phyloP scores from a whole-genome alignment of 2,329 filamentous ascomycete species.

The Arachnopeziza araneosa region DNA sequence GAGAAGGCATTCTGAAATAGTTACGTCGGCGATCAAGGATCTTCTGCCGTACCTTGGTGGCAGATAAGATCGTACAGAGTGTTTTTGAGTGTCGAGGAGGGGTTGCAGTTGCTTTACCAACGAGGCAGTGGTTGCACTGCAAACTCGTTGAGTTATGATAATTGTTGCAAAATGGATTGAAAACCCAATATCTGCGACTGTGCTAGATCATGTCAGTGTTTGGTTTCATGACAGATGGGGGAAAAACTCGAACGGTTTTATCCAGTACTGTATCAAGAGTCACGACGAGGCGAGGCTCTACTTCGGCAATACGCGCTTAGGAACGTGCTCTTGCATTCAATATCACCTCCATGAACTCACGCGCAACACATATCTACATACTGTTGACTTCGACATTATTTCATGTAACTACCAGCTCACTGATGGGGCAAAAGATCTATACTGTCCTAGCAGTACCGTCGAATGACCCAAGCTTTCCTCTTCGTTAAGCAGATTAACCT shows the following conservation, averaged over 20 bases:
- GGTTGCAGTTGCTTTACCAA: too few relatives aligned
- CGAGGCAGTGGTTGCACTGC: too few relatives aligned
- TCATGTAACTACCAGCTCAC: not conserved
- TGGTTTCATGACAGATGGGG: not conserved
- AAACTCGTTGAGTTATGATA: too few relatives aligned
- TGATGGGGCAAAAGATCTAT: not conserved
- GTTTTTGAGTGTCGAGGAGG: too few relatives aligned
- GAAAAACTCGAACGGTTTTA: not conserved
- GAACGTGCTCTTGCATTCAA: not conserved
- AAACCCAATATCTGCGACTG: too few relatives aligned
- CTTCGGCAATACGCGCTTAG: not conserved
- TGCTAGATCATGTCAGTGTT: not conserved
- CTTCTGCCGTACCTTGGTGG: not conserved
- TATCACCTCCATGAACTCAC: not conserved
- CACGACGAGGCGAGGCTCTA: not conserved
- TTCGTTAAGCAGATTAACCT: not conserved
- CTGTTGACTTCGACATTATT: not conserved
- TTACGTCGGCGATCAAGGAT: not conserved
- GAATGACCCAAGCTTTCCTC: not conserved
- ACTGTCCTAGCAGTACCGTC: not conserved
- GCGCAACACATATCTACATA: not conserved
- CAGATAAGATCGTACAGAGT: not conserved
- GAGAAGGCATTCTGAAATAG: constrained; percentile 44
- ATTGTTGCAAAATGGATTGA: too few relatives aligned
- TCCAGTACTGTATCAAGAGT: not conserved